Percentiles rank a stretch among this genome's conserved stretches.
phyloP scores from a whole-genome alignment of 2,329 filamentous ascomycete genomes.

The Aschersonia sp. region DNA sequence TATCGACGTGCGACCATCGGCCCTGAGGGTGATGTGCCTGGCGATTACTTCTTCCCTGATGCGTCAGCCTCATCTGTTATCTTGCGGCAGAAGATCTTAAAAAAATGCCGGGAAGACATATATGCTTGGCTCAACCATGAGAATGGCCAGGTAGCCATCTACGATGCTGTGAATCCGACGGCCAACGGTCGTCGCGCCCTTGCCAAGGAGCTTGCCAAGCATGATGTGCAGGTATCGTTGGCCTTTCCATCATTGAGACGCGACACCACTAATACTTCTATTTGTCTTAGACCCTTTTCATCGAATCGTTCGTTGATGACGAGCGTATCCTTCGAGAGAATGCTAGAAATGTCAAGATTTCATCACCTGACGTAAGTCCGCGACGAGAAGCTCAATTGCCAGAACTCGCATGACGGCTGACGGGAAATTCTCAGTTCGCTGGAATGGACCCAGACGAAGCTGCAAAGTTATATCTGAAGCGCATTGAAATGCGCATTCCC shows the following conservation, averaged over 20 bases:
- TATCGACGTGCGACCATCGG: conserved; percentile 88
- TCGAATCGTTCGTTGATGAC: conserved; percentile 90
- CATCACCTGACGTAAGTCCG: conserved; percentile 68
- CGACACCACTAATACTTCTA: too few relatives aligned
- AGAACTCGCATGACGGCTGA: neutral
- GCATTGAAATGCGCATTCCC: conserved; percentile 85
- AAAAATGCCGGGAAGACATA: conserved; percentile 94
- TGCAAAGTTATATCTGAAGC: conserved; percentile 75
- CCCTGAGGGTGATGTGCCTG: conserved; percentile 68
- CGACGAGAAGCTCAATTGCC: neutral
- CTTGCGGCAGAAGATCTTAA: conserved; percentile 88
- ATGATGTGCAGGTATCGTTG: conserved; percentile 64
- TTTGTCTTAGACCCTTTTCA: conserved; percentile 63
- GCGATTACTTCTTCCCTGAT: conserved; percentile 96
- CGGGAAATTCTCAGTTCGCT: conserved; percentile 44
- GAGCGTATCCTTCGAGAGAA: conserved; percentile 91
- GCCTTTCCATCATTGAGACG: neutral
- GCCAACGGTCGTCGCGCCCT: conserved; percentile 67
- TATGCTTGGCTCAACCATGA: conserved; percentile 93
- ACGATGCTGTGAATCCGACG: conserved; percentile 92
- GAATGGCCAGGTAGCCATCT: conserved; percentile 95
- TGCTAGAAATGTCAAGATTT: conserved; percentile 93
- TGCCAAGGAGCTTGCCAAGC: conserved; percentile 94
- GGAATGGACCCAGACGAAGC: conserved; percentile 88
- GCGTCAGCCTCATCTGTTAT: conserved; percentile 87